Conservation (phyloP, 495 filamentous ascomycete species). For the Pyrenula massariospora region DNA sequence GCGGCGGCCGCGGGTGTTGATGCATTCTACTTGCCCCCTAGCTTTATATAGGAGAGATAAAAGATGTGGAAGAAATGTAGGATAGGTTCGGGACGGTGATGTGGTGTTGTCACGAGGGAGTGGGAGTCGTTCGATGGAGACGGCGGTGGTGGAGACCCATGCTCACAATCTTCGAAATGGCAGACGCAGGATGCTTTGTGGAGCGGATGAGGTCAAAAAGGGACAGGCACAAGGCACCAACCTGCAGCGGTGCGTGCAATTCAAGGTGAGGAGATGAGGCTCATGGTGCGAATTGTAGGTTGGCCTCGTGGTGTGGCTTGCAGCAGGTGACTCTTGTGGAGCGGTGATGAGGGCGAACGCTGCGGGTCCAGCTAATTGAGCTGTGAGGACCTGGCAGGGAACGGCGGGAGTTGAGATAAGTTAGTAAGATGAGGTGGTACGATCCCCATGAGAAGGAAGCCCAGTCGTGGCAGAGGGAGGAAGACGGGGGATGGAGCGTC, state of each 20-base stretch:
- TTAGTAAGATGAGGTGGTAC: neutral
- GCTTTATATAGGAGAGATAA: neutral
- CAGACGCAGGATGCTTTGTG: neutral
- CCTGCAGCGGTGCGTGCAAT: neutral
- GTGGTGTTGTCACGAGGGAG: neutral
- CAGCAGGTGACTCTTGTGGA: neutral
- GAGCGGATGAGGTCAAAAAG: neutral
- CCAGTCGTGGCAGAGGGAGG: too few relatives aligned
- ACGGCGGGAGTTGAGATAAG: neutral
- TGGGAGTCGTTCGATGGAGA: conserved; percentile 14
- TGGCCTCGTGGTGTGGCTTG: neutral
- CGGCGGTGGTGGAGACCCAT: conserved; percentile 24
- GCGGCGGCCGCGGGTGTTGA: conserved; percentile 67
- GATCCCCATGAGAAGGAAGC: too few relatives aligned
- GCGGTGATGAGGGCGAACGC: neutral
- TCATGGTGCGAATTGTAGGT: neutral
- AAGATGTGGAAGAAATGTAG: conserved; percentile 8
- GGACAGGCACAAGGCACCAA: neutral
- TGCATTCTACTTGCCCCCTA: conserved; percentile 46
- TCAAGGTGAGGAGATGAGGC: neutral
- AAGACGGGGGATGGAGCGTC: too few relatives aligned
- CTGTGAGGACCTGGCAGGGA: neutral
- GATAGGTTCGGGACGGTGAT: neutral
- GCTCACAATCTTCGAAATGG: conserved; percentile 18
- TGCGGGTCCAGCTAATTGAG: neutral